These are phyloP conservation scores for Pseudonectria buxi DNA, from an alignment of 2,329 filamentous ascomycete genomes.

Conservation along the genomic window DNA sequence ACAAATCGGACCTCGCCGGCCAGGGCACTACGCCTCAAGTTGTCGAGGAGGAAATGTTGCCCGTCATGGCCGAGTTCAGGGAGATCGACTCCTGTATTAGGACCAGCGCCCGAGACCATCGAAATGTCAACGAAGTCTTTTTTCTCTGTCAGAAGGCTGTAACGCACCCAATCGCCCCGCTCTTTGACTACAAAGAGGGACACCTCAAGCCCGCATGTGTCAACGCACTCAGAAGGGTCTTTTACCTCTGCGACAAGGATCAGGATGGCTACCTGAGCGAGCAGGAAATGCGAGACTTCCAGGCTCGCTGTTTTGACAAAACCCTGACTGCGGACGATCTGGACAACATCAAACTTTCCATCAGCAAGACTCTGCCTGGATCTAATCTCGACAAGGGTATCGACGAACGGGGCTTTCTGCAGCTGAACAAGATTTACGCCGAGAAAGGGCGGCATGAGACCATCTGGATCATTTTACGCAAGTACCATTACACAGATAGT, in stretches of 20 bases:
- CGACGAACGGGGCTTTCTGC: conserved; percentile 74
- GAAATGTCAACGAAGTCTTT: conserved; percentile 93
- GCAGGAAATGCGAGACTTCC: conserved; percentile 83
- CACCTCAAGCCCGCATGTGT: conserved; percentile 83
- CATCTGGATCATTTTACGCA: conserved; percentile 92
- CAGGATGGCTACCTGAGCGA: conserved; percentile 91
- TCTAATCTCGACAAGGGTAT: conserved; percentile 65
- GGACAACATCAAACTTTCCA: conserved; percentile 82
- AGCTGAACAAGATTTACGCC: conserved; percentile 91
- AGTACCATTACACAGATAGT: conserved; percentile 95
- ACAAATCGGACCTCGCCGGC: conserved; percentile 84
- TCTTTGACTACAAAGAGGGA: conserved; percentile 93
- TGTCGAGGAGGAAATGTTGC: conserved; percentile 94
- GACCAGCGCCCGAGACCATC: conserved; percentile 83
- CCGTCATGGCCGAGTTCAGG: conserved; percentile 97
- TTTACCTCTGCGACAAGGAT: conserved; percentile 94
- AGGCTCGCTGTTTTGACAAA: conserved; percentile 87
- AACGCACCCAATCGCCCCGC: conserved; percentile 89
- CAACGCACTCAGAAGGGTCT: conserved; percentile 79
- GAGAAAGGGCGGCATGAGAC: conserved; percentile 98
- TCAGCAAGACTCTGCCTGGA: conserved; percentile 60
- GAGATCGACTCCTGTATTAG: conserved; percentile 98
- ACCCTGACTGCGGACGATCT: conserved; percentile 74
- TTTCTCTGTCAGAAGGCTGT: conserved; percentile 98
- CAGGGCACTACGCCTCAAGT: conserved; percentile 75